Evolutionary conservation across 1,284 basidiomycete species (phyloP), one percentile per base, ranked within the genome.

Genomic region (Athelia sp.): DNA sequence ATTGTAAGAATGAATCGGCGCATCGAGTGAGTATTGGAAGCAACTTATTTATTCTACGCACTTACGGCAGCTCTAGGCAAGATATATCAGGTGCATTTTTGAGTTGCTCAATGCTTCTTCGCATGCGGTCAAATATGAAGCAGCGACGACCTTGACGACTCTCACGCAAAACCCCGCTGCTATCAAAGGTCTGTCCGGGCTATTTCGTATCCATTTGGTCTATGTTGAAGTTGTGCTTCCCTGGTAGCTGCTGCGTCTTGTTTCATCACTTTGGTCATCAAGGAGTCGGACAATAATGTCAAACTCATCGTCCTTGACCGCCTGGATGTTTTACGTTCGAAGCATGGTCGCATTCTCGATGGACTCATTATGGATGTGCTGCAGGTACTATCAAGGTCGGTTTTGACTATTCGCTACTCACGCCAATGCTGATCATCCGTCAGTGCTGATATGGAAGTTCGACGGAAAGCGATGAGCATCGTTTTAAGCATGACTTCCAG

Each of bases 231-330:
- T 21, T 40, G 29, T 35, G 29, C 52, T 34, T 54, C 26, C 48
- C 42, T 53, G 50, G 47, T 56, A 93, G 95, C 97, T 54, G 88
- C 96, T 43, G 95, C 93, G 1, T 82, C 86, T 11, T 90, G 85
- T 51, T 86, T 98, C 57, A 92, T 98, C 60, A 91, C 86, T 60
- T 83, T 99, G 50, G 86, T 95, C 51, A 79, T 90, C 64, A 96
- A 95, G 72, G 95, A 98, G 71, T 93, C 93, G 2, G 96, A 98
- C 74, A 99, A 99, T 75, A 99, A 99, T 60, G 96, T 98, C 69
- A 99, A 99, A 71, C 82, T 99, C 51, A 99, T 99, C 56, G 97
- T 99, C 10, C 79, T 99, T 29, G 93, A 97, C 64, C 85, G 97
- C 44, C 83, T 99, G 42, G 92, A 98, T 50, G 70, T 70, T 21